Conservation (phyloP, 2,329 filamentous ascomycete species). For the Aspergillus sojae region DNA sequence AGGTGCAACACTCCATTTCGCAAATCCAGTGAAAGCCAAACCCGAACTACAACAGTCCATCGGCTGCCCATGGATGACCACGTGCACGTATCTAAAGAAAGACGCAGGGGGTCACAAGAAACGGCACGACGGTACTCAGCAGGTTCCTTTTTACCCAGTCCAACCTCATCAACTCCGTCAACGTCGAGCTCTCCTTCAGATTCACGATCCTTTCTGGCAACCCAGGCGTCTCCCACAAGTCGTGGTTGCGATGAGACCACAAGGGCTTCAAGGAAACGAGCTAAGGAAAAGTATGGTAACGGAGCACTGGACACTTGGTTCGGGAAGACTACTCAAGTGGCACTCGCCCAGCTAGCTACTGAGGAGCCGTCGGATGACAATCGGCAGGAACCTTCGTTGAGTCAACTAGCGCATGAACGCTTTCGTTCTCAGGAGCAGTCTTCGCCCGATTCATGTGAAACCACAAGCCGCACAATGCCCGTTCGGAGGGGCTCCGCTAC, state of each 20-base stretch:
- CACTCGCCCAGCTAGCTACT: not conserved
- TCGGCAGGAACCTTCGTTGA: conserved; percentile 10
- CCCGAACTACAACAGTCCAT: not conserved
- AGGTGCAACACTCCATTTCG: conserved; percentile 30
- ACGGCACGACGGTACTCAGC: not conserved
- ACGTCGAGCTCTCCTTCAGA: conserved; percentile 13
- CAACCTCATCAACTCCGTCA: conserved; percentile 10
- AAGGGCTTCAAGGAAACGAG: conserved; percentile 21
- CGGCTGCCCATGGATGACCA: not conserved
- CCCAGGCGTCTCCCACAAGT: conserved; percentile 14
- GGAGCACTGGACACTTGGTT: conserved; percentile 38
- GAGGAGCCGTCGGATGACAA: not conserved
- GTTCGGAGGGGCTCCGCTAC: not conserved
- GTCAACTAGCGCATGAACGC: conserved; percentile 16
- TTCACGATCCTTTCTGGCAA: conserved; percentile 4
- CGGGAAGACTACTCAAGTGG: conserved; percentile 18
- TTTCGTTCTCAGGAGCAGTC: conserved; percentile 13
- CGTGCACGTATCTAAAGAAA: not conserved
- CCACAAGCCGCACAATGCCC: not conserved
- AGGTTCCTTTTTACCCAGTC: conserved; percentile 20
- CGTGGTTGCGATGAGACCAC: conserved; percentile 1
- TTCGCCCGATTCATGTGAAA: not conserved
- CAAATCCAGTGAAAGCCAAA: not conserved
- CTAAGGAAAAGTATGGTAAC: conserved; percentile 26
- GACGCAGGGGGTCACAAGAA: not conserved